A percentile compares a stretch with the other conserved stretches of the same genome.
Conservation (phyloP, 192 early-diverging fungal species). For the Mortierella antarctica region DNA sequence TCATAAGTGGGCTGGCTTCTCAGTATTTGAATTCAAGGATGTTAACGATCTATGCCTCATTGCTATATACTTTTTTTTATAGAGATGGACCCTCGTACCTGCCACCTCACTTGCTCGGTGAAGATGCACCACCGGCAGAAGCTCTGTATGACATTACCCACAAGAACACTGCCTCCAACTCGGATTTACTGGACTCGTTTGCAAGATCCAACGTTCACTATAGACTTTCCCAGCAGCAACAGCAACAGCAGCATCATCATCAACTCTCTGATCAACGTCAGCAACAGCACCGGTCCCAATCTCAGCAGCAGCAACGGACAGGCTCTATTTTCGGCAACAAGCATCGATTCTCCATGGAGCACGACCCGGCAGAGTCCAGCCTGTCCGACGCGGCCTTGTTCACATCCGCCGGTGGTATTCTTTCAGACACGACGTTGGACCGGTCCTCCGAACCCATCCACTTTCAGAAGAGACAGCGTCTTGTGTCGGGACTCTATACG, state of each 20-base stretch:
- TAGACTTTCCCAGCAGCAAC: neutral
- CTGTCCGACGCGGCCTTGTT: conserved; percentile 3
- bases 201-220: neutral
- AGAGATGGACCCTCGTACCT: conserved; percentile 9
- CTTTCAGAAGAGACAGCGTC: conserved; percentile 34
- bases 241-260: conserved; percentile 1
- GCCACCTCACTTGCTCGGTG: conserved; percentile 28
- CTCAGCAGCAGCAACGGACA: no score
- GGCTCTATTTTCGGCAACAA: no score
- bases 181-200: neutral
- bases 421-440: neutral
- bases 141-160: conserved; percentile 39
- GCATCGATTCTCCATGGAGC: no score
- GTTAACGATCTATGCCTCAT: neutral
- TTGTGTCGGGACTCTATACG: conserved; percentile 7
- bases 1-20: neutral
- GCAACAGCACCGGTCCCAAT: neutral
- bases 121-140: conserved; percentile 42
- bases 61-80: neutral
- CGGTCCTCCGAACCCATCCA: neutral
- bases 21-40: neutral
- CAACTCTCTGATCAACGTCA: neutral
- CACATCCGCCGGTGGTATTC: neutral
- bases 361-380: neutral
- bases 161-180: conserved; percentile 15